These are phyloP conservation scores for Alternaria sp. DNA, from an alignment of 2,329 filamentous ascomycete species.

Conservation along the genomic window DNA sequence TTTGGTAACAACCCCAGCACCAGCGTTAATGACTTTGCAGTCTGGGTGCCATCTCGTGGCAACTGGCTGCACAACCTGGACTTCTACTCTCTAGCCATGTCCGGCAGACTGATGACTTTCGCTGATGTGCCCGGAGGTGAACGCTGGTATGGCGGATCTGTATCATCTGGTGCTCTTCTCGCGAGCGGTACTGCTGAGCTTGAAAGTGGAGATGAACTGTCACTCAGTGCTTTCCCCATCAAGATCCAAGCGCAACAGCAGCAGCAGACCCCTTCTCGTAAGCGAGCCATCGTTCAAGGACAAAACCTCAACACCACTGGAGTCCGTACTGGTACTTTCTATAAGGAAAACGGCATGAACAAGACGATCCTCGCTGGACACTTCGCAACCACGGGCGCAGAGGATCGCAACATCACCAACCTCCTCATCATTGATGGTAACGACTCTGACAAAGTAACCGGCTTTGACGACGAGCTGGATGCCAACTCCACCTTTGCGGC, in stretches of 20 bases:
- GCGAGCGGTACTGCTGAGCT: slow-evolving; percentile 77
- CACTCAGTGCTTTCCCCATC: slow-evolving; percentile 55
- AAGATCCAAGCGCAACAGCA: slow-evolving; percentile 31
- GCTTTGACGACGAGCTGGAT: slow-evolving; percentile 71
- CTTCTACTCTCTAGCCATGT: slow-evolving; percentile 68
- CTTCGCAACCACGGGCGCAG: slow-evolving; percentile 73
- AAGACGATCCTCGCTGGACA: slow-evolving; percentile 88
- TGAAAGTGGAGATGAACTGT: slow-evolving; percentile 40
- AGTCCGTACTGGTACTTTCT: slow-evolving; percentile 80
- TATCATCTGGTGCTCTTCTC: slow-evolving; percentile 76
- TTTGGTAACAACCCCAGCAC: slow-evolving; percentile 69
- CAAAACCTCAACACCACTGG: slow-evolving; percentile 64
- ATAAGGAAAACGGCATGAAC: slow-evolving; percentile 72
- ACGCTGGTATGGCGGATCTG: slow-evolving; percentile 81
- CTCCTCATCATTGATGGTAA: slow-evolving; percentile 81
- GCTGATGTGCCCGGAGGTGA: slow-evolving; percentile 66
- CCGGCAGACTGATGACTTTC: slow-evolving; percentile 74
- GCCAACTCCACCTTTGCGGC: slow-evolving; percentile 77
- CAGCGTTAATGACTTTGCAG: slow-evolving; percentile 75
- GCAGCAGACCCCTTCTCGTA: slow-evolving; percentile 41
- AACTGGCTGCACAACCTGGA: slow-evolving; percentile 88
- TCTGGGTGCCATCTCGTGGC: slow-evolving; percentile 85
- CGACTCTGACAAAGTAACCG: slow-evolving; percentile 70
- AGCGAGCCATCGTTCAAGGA: slow-evolving; percentile 51
- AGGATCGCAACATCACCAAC: slow-evolving; percentile 78